Percentiles rank a stretch among this genome's conserved stretches.
phyloP scores from a whole-genome alignment of 1,284 basidiomycete species.

The Trametes polyzona region DNA sequence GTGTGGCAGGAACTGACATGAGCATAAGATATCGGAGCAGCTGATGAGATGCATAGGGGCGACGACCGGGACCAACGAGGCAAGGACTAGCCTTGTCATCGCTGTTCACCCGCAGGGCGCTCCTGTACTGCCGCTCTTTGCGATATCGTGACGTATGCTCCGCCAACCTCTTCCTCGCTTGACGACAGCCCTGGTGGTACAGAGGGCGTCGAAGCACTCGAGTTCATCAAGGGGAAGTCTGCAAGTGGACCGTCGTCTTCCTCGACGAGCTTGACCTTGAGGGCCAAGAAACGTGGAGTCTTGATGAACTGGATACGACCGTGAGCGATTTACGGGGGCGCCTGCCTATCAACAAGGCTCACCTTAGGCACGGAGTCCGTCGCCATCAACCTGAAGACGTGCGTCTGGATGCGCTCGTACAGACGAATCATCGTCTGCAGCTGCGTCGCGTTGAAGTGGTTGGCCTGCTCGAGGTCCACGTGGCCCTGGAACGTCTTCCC shows the following conservation, averaged over 20 bases:
- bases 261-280: conserved; percentile 73
- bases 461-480: conserved; percentile 78
- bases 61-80: conserved; percentile 8
- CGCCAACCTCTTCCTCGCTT: conserved; percentile 68
- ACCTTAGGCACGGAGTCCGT: conserved; percentile 97
- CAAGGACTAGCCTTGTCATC: conserved; percentile 17
- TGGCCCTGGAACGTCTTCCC: conserved; percentile 79
- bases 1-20: conserved; percentile 29
- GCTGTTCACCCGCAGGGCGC: conserved; percentile 20
- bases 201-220: conserved; percentile 46
- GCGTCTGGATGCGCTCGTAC: conserved; percentile 95
- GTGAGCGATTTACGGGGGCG: not conserved
- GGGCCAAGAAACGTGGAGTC: conserved; percentile 75
- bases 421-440: conserved; percentile 91
- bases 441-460: conserved; percentile 88
- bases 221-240: conserved; percentile 33
- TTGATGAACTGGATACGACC: conserved; percentile 71
- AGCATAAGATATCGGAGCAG: conserved; percentile 30
- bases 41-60: conserved; percentile 27
- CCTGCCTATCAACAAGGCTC: conserved; percentile 24
- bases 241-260: conserved; percentile 55
- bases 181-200: conserved; percentile 67
- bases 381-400: conserved; percentile 97
- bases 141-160: conserved; percentile 85
- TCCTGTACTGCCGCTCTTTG: conserved; percentile 56